A percentile compares a stretch with the other conserved stretches of the same genome.
Conservation (phyloP, 2,329 filamentous ascomycete species). For the Pseudocercospora fijiensis region DNA sequence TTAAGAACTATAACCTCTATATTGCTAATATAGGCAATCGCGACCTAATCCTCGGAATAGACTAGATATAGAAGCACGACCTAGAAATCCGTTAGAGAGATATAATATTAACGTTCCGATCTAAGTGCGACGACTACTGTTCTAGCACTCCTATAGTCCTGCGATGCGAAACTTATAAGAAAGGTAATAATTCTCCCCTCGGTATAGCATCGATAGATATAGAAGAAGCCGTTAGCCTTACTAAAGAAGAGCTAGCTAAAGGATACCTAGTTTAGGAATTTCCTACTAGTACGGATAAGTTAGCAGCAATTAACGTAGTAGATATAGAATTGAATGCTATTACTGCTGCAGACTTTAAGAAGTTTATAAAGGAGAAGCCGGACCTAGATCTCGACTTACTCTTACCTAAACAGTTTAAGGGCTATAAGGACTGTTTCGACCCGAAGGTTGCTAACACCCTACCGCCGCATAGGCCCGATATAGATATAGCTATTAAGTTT, state of each 20-base stretch:
- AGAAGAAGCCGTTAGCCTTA: not conserved
- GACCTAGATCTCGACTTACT: not conserved
- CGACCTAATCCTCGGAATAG: not conserved
- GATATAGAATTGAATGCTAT: not conserved
- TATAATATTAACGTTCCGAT: not conserved
- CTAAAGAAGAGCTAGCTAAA: not conserved
- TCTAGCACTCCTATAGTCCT: not conserved
- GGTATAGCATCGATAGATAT: not conserved
- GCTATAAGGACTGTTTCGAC: not conserved
- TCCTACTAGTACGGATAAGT: not conserved
- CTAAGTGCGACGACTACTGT: not conserved
- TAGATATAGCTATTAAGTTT: not conserved
- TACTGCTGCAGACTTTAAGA: not conserved
- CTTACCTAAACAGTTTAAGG: not conserved
- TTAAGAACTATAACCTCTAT: not conserved
- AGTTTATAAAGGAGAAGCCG: not conserved
- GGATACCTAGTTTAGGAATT: not conserved
- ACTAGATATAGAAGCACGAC: not conserved
- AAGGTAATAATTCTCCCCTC: not conserved
- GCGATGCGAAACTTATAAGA: not conserved
- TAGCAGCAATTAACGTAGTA: not conserved
- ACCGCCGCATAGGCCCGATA: not conserved
- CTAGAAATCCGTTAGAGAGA: not conserved
- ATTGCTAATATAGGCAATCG: not conserved
- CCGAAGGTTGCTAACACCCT: not conserved